Evolutionary conservation across 2,329 filamentous ascomycete species (phyloP), one percentile per base, ranked within the genome.

Genomic region (Colletotrichum agaves): DNA sequence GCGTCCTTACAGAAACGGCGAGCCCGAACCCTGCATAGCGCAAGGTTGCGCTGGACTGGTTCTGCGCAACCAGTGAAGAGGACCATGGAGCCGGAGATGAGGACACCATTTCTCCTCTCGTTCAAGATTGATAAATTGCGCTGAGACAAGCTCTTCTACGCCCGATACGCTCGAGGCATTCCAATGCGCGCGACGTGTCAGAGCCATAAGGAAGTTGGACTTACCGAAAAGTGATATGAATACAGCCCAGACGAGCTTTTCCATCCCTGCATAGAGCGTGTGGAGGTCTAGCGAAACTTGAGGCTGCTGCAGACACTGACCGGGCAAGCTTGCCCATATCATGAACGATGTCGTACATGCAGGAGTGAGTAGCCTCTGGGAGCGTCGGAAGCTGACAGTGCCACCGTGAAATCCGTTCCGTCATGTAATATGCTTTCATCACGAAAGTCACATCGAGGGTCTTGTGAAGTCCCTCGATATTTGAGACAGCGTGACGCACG

Each of bases 401-500:
- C 7, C 59, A 63, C 50, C 37, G 23, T 35, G 50, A 53, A 50
- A 31, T n/a, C 33, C 39, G 35, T 47, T 57, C 33, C 43, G 10
- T 43, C 43, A 17, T 50, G 27, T 21, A 58, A 41, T 44, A 27
- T 21, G 52, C 60, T 61, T 58, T 63, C 53, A 19, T 39, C 21
- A 7, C 11, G 19, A 58, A 63, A 67, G 31, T 46, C 39, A 50
- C 58, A 67, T 21, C 41, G n/a, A 53, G 33, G 37, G 37, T 37
- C 37, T 19, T 58, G 12, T 31, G 44, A 37, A 19, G 33, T 19
- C 41, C 61, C 31, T 33, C 12, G 59, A 15, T 13, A 63, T 37
- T 17, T 52, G 63, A 58, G 60, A 67, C 60, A 58, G 35, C 21
- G n/a, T n/a, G 27, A 13, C 7, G 33, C 60, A 63, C 52, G 27